Percentiles rank a stretch among this genome's conserved stretches.
Conservation (phyloP, 495 filamentous ascomycete species). For the Neurospora terricola region DNA sequence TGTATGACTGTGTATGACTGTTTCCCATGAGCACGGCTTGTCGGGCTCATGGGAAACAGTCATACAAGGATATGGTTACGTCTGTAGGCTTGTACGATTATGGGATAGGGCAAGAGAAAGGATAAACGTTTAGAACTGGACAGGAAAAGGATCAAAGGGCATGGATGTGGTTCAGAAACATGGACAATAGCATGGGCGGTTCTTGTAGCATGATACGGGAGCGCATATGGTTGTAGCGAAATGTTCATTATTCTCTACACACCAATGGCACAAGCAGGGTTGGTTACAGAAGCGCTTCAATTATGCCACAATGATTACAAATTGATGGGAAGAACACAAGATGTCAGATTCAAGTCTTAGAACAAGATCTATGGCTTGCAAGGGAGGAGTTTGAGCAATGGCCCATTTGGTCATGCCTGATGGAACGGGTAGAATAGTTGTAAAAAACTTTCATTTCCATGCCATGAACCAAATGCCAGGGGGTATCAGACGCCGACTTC, state of each 20-base stretch:
- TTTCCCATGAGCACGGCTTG: no score
- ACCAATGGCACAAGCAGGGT: no score
- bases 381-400: background rate
- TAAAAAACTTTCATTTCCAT: background rate
- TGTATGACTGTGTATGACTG: no score
- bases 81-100: background rate
- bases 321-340: background rate
- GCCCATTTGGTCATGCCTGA: background rate
- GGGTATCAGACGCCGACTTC: background rate
- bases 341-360: background rate
- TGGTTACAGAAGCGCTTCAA: background rate
- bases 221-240: background rate
- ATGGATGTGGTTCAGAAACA: background rate
- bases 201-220: background rate
- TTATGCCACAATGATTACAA: background rate
- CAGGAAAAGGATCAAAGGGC: background rate
- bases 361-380: background rate
- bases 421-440: background rate
- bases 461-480: background rate
- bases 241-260: background rate
- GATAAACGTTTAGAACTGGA: background rate
- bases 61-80: background rate
- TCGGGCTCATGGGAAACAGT: background rate
- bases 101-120: background rate
- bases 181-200: background rate